Conservation (phyloP, 352 stramenopile species). For the Globisporangium recalcitrans region DNA sequence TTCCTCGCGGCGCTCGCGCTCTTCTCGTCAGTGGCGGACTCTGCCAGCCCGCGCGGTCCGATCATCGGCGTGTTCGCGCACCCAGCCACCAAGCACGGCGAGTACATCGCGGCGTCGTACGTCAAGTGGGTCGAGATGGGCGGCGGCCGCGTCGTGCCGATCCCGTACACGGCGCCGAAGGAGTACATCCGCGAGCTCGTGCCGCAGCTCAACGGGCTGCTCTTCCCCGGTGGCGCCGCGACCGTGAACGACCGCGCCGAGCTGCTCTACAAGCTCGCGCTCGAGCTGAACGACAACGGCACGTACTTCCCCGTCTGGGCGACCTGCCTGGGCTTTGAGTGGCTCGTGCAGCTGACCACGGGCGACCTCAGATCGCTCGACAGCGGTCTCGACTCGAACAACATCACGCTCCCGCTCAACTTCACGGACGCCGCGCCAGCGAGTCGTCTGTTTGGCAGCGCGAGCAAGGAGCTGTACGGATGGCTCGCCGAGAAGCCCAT, state of each 20-base stretch:
- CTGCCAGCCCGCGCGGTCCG: neutral
- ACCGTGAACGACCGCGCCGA: neutral
- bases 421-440: neutral
- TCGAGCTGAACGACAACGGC: neutral
- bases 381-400: neutral
- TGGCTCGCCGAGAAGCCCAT: neutral
- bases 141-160: neutral
- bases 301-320: neutral
- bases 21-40: neutral
- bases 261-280: neutral
- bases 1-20: neutral
- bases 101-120: constrained; percentile 54
- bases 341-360: neutral
- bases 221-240: neutral
- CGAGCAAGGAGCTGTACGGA: neutral
- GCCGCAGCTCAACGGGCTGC: neutral
- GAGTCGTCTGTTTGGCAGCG: neutral
- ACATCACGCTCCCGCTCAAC: neutral
- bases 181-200: neutral
- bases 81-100: constrained; percentile 46
- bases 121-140: neutral
- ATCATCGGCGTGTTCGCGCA: neutral
- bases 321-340: neutral
- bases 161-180: neutral
- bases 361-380: neutral